Evolutionary conservation across 768 basidiomycete genomes (phyloP).

Genomic region (Favolaschia claudopus): DNA sequence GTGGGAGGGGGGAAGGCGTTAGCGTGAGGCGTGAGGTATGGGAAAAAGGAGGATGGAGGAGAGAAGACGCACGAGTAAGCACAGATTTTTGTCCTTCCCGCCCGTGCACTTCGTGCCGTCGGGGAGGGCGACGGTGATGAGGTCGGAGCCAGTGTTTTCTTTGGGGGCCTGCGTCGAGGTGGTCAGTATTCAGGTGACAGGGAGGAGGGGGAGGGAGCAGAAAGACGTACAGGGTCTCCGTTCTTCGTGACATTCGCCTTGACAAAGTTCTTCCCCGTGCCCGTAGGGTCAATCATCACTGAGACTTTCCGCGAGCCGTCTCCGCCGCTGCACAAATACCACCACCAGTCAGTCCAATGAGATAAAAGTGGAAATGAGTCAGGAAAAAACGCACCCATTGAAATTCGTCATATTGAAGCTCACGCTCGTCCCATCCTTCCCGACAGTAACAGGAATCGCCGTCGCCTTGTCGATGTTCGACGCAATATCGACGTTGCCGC

Average conservation of each 20-base stretch:
- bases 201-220: too few relatives aligned
- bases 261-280: background rate
- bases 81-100: background rate
- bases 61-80: background rate
- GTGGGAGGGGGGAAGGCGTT: background rate
- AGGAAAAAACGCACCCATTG: conserved; percentile 14
- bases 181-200: too few relatives aligned
- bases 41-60: background rate
- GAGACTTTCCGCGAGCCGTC: conserved; percentile 17
- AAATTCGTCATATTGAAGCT: conserved; percentile 23
- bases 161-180: too few relatives aligned
- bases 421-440: conserved; percentile 17
- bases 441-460: conserved; percentile 1
- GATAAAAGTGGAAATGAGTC: background rate
- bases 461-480: conserved; percentile 14
- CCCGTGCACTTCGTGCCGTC: conserved; percentile 1
- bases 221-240: background rate
- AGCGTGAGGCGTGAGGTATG: too few relatives aligned
- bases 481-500: conserved; percentile 19
- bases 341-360: background rate
- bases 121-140: background rate
- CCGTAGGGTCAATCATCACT: background rate
- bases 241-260: background rate
- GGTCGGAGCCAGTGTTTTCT: background rate
- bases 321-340: conserved; percentile 9